Percentiles rank a stretch among this genome's conserved stretches.
Evolutionary conservation across 306 rosid species (phyloP).

Genomic region (Cucurbita maxima): DNA sequence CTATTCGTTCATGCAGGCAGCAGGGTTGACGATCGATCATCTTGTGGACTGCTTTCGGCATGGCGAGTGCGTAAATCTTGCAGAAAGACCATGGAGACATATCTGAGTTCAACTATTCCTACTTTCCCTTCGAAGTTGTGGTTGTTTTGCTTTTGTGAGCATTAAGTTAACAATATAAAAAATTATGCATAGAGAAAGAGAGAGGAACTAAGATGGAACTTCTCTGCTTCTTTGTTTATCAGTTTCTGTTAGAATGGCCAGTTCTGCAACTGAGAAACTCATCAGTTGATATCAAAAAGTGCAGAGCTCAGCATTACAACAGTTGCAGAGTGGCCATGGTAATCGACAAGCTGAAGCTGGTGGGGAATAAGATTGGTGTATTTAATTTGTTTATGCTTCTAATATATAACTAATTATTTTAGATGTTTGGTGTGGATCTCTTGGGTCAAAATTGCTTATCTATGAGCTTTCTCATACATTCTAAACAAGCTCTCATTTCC

Average conservation of each 20-base stretch:
- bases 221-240: not conserved
- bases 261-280: not conserved
- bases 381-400: constrained; percentile 6
- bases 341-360: not conserved
- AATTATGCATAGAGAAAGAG: not conserved
- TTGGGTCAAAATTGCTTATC: not conserved
- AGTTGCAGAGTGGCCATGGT: not conserved
- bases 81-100: constrained; percentile 99
- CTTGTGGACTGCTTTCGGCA: constrained; percentile 81
- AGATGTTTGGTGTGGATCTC: not conserved
- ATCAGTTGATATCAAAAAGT: not conserved
- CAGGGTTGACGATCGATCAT: constrained; percentile 85
- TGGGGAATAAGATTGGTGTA: constrained; percentile 2
- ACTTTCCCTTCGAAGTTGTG: constrained; percentile 1
- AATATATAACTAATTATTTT: not conserved
- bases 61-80: constrained; percentile 67
- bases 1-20: constrained; percentile 93
- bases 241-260: not conserved
- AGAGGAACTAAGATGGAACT: not conserved
- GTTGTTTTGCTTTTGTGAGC: not conserved
- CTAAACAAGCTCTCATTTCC: not conserved
- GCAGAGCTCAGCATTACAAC: not conserved
- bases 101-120: constrained; percentile 19
- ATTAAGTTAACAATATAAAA: not conserved
- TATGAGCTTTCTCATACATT: not conserved